These are phyloP conservation scores for Babesia divergens DNA, from an alignment of 169 alveolate genomes.

Conservation along the genomic window DNA sequence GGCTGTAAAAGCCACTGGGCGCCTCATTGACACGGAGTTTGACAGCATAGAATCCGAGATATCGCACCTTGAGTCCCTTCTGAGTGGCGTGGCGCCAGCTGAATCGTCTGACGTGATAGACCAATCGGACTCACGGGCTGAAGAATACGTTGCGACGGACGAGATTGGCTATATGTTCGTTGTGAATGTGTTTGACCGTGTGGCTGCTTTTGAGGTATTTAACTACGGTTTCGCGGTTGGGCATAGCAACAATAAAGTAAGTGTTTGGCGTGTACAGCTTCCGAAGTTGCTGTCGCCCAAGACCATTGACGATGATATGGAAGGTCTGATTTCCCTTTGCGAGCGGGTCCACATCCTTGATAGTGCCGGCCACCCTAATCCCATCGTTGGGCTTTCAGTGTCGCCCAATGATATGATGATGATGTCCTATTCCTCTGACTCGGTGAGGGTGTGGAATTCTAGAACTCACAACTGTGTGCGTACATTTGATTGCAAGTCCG, in stretches of 20 bases:
- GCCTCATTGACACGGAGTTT: not conserved
- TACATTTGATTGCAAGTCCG: conserved; percentile 11
- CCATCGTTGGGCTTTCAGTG: conserved; percentile 38
- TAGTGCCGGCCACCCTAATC: conserved; percentile 48
- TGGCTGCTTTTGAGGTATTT: conserved; percentile 2
- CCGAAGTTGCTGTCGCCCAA: conserved; percentile 10
- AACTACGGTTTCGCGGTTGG: conserved; percentile 20
- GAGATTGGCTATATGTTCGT: conserved; percentile 52
- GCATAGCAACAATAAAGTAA: conserved; percentile 19
- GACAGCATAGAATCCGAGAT: conserved; percentile 13
- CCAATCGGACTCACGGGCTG: not conserved
- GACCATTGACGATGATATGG: conserved; percentile 15
- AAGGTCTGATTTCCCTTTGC: conserved; percentile 4
- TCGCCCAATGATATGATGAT: conserved; percentile 47
- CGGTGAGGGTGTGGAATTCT: conserved; percentile 29
- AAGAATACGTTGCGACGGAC: conserved; percentile 52
- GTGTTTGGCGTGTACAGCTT: conserved; percentile 52
- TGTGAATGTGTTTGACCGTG: conserved; percentile 39
- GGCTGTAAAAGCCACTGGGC: conserved; percentile 36
- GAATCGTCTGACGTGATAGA: not conserved
- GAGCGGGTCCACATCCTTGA: conserved; percentile 27
- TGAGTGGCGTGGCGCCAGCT: conserved; percentile 9
- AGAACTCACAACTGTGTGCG: conserved; percentile 18
- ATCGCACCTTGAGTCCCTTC: conserved; percentile 17
- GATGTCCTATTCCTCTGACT: conserved; percentile 9